Percentiles rank a stretch among this genome's conserved stretches.
Conservation (phyloP, 1,139 yeast genomes). For the Yamadazyma epiphylla region DNA sequence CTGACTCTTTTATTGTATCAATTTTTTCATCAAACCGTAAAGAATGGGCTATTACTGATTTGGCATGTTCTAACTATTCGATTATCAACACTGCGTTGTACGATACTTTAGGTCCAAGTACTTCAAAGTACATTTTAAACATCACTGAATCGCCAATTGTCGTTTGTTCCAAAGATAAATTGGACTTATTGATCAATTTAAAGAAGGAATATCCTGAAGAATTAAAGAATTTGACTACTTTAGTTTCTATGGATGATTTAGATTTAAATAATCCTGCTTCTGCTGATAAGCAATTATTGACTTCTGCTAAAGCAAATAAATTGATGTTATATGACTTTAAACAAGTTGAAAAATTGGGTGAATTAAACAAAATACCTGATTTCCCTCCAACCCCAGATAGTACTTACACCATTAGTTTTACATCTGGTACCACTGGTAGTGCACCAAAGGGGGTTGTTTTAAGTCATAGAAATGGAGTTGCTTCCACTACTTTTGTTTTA, state of each 20-base stretch:
- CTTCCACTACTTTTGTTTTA: slow-evolving; percentile 37
- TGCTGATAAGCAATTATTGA: slow-evolving; percentile 12
- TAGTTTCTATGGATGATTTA: slow-evolving; percentile 41
- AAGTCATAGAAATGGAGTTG: slow-evolving; percentile 50
- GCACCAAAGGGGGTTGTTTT: slow-evolving; percentile 72
- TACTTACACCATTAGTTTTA: slow-evolving; percentile 64
- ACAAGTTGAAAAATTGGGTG: slow-evolving; percentile 56
- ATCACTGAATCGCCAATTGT: slow-evolving; percentile 34
- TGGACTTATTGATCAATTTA: slow-evolving; percentile 23
- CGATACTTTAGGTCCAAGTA: slow-evolving; percentile 37
- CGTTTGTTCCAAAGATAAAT: slow-evolving; percentile 31
- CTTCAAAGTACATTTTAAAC: slow-evolving; percentile 30
- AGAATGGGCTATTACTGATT: slow-evolving; percentile 38
- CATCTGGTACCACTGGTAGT: slow-evolving; percentile 73
- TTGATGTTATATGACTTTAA: slow-evolving; percentile 41
- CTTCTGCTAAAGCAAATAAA: slow-evolving; percentile 18
- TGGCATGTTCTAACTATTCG: slow-evolving; percentile 33
- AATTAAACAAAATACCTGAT: slow-evolving; percentile 39
- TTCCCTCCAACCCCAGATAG: slow-evolving; percentile 53
- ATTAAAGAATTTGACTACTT: slow-evolving; percentile 27
- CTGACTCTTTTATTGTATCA: slow-evolving; percentile 28
- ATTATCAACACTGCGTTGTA: slow-evolving; percentile 38
- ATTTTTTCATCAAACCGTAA: slow-evolving; percentile 32
- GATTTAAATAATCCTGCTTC: slow-evolving; percentile 14
- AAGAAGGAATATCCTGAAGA: slow-evolving; percentile 20